phyloP scores from a whole-genome alignment of 2,329 filamentous ascomycete genomes.

The Didymella segeticola region DNA sequence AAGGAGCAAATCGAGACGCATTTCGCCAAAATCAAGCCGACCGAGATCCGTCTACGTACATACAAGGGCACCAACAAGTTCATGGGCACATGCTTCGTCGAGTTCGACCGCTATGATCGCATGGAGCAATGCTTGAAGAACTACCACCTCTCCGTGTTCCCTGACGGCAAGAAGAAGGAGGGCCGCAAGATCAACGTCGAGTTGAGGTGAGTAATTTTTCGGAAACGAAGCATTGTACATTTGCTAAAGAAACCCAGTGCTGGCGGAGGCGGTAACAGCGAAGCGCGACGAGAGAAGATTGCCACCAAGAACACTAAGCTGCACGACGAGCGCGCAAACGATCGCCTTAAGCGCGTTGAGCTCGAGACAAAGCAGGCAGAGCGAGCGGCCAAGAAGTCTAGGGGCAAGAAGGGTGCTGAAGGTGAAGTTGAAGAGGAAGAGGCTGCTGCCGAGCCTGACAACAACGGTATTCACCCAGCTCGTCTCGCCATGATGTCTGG shows the following conservation, averaged over 20 bases:
- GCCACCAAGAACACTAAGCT: constrained; percentile 85
- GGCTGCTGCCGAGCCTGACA: constrained; percentile 26
- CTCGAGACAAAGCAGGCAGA: constrained; percentile 49
- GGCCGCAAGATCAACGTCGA: constrained; percentile 89
- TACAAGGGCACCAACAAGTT: constrained; percentile 48
- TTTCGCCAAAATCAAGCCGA: constrained; percentile 77
- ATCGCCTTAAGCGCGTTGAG: constrained; percentile 55
- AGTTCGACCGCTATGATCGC: constrained; percentile 83
- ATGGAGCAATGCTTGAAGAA: constrained; percentile 93
- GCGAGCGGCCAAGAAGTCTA: constrained; percentile 50
- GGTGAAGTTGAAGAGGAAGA: constrained; percentile 17
- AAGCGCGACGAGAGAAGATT: constrained; percentile 76
- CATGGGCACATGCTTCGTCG: constrained; percentile 66
- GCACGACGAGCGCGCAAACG: constrained; percentile 68
- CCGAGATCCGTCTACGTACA: constrained; percentile 64
- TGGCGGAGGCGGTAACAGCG: constrained; percentile 82
- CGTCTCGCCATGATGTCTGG: constrained; percentile 47
- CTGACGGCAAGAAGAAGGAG: constrained; percentile 62
- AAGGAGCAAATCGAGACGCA: constrained; percentile 72
- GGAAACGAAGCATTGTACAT: neutral
- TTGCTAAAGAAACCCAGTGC: constrained; percentile 60
- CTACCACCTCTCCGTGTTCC: constrained; percentile 85
- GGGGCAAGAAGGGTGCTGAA: constrained; percentile 29
- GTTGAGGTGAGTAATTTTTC: constrained; percentile 68
- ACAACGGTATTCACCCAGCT: constrained; percentile 47